Evolutionary conservation across 306 rosid species (phyloP), one percentile per base, ranked within the genome.

Genomic region (Arachis stenosperma): DNA sequence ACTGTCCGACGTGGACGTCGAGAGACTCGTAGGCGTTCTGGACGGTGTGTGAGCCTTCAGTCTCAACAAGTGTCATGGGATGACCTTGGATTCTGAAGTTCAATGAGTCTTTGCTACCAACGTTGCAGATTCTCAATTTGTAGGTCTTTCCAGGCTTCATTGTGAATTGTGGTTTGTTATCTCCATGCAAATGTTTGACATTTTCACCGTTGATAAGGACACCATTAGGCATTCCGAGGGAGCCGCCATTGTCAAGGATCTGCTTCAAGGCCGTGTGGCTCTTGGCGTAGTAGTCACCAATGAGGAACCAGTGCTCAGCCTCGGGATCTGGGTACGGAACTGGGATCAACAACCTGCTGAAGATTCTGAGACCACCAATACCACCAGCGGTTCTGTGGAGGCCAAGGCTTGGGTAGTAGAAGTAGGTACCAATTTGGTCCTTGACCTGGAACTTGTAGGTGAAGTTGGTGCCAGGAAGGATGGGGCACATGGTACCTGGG

Each of bases 371-470:
- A 1, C 90, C 90, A 0, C 98, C 98, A 0, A 89, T 74, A 3
- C 78, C 97, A 17, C 98, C 98, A 0, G 81, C 88, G 0, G 92
- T 82, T 12, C 88, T 74, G 3, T 89, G 96, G 64, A 89, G 7
- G 8, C 74, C 85, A 0, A 82, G 85, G 30, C 69, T 37, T 6
- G 98, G 96, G 53, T 69, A 92, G 74, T 92, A 92, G 56, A 92
- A 57, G 72, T 74, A 92, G 74, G 81, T 89, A 0, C 98, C 98
- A 1, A 92, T 92, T 51, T 93, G 98, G 57, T 93, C 98, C 94
- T 93, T 93, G 0, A 89, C 89, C 44, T 93, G 98, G 83, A 90
- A 88, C 3, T 71, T 80, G 43, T 90, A 93, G 10, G 96, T 93
- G 84, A 52, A 91, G 81, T 93, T 93, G 1, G 71, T 82, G 2